Evolutionary conservation across 805 yeast species (phyloP).

Genomic region (Lipomyces sp.): DNA sequence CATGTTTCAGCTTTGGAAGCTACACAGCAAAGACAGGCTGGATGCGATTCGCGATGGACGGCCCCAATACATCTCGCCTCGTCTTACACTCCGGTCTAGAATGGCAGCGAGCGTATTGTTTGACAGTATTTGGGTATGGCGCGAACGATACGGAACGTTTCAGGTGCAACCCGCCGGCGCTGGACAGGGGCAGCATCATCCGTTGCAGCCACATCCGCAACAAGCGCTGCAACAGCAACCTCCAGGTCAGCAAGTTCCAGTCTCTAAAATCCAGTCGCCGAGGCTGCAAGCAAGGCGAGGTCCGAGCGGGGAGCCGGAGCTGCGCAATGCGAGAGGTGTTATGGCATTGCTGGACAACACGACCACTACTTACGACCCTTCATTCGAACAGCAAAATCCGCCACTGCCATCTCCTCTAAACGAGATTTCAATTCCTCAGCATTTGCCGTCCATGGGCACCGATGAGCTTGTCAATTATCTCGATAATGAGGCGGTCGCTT

Average conservation of each 20-base stretch:
- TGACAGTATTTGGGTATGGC: conserved; percentile 81
- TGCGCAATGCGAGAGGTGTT: conserved; percentile 28
- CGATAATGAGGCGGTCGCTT: conserved; percentile 37
- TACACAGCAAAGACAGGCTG: conserved; percentile 54
- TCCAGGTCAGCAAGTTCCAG: conserved; percentile 19
- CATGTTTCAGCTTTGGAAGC: conserved; percentile 92
- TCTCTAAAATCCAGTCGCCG: conserved; percentile 27
- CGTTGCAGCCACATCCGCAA: conserved; percentile 19
- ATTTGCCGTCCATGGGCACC: conserved; percentile 28
- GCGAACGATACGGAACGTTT: conserved; percentile 75
- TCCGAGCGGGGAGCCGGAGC: conserved; percentile 24
- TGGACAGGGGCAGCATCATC: conserved; percentile 26
- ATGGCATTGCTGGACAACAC: conserved; percentile 32
- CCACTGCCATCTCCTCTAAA: conserved; percentile 22
- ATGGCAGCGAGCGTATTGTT: conserved; percentile 93
- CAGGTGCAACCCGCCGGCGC: conserved; percentile 30
- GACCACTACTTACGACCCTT: conserved; percentile 21
- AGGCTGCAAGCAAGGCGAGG: conserved; percentile 21
- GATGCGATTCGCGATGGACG: conserved; percentile 29
- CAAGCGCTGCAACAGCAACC: conserved; percentile 24
- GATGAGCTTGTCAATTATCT: conserved; percentile 34
- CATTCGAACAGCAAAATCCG: conserved; percentile 32
- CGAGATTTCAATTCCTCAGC: not conserved
- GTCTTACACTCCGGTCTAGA: conserved; percentile 63
- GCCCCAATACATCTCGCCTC: conserved; percentile 37